A percentile compares a stretch with the other conserved stretches of the same genome.
Evolutionary conservation across 495 filamentous ascomycete genomes (phyloP).

Genomic region (Lichina pygmaea): DNA sequence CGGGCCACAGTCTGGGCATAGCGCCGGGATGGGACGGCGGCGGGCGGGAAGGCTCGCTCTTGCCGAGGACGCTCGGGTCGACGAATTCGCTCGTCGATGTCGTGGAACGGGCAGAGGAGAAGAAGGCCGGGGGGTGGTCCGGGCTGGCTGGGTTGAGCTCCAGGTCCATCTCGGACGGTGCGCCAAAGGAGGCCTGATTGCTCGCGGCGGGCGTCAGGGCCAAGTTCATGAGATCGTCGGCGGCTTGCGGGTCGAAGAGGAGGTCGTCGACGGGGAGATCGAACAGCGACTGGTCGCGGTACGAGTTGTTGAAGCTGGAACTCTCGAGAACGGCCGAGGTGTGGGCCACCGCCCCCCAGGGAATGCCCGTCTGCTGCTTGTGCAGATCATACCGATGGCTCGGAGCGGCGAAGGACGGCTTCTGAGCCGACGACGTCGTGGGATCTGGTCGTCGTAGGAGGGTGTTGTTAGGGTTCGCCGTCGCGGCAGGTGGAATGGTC

Average conservation of each 20-base stretch:
- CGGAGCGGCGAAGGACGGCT: slow-evolving; percentile 40
- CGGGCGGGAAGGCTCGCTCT: slow-evolving; percentile 14
- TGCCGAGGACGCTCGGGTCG: slow-evolving; percentile 42
- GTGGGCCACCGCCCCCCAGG: slow-evolving; percentile 46
- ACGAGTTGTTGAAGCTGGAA: background rate
- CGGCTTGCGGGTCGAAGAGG: slow-evolving; percentile 9
- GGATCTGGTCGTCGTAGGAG: slow-evolving; percentile 8
- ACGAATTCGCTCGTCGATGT: slow-evolving; percentile 21
- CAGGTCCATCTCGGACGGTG: slow-evolving; percentile 19
- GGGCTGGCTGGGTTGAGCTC: slow-evolving; percentile 29
- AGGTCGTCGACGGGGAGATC: slow-evolving; percentile 12
- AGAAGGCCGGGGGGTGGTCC: slow-evolving; percentile 17
- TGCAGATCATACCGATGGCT: slow-evolving; percentile 84
- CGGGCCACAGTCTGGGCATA: slow-evolving; percentile 54
- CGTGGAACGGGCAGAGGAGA: slow-evolving; percentile 12
- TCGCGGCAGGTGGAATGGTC: background rate
- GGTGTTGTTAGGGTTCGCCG: slow-evolving; percentile 13
- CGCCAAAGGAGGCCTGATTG: background rate
- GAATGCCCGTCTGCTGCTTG: slow-evolving; percentile 73
- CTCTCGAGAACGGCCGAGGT: slow-evolving; percentile 38
- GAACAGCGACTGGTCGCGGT: slow-evolving; percentile 25
- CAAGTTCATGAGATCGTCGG: slow-evolving; percentile 43
- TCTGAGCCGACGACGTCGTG: slow-evolving; percentile 10
- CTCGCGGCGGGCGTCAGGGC: slow-evolving; percentile 9
- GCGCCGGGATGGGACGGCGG: slow-evolving; percentile 19